phyloP scores from a whole-genome alignment of 2,329 filamentous ascomycete genomes.

The Grosmannia penicillata region DNA sequence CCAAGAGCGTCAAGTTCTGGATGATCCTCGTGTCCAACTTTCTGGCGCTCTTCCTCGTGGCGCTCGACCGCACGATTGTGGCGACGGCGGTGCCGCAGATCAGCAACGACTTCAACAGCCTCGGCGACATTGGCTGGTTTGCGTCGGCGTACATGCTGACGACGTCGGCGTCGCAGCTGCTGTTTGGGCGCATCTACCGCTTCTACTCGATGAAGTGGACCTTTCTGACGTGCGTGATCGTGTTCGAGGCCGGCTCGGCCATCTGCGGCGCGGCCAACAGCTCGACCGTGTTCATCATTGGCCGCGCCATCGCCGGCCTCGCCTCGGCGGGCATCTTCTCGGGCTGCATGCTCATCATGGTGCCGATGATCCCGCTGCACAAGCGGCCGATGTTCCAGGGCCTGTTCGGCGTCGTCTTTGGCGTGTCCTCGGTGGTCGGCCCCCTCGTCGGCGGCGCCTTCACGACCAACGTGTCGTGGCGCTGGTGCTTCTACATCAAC shows the following conservation, averaged over 20 bases:
- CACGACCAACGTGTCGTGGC: constrained; percentile 34
- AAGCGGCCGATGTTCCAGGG: constrained; percentile 44
- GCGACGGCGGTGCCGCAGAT: constrained; percentile 39
- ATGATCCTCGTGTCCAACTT: constrained; percentile 38
- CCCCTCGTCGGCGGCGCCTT: constrained; percentile 40
- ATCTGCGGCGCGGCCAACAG: constrained; percentile 39
- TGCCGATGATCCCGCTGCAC: constrained; percentile 42
- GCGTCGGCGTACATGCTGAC: constrained; percentile 47
- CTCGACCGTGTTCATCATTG: constrained; percentile 38
- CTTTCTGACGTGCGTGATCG: constrained; percentile 30
- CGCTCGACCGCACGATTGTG: constrained; percentile 42
- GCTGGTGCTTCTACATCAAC: constrained; percentile 47
- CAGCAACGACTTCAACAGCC: constrained; percentile 40
- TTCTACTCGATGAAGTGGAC: constrained; percentile 34
- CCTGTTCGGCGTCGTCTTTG: constrained; percentile 39
- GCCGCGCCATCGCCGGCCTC: constrained; percentile 40
- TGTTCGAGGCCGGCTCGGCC: constrained; percentile 40
- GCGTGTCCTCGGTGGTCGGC: constrained; percentile 36
- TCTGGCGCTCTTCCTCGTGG: constrained; percentile 40
- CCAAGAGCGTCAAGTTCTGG: constrained; percentile 40
- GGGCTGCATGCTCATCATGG: constrained; percentile 40
- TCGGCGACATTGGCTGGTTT: constrained; percentile 51
- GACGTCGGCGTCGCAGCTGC: constrained; percentile 36
- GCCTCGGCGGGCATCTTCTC: constrained; percentile 44
- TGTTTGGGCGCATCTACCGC: constrained; percentile 39